Conservation (phyloP, 805 yeast genomes). For the Yamadazyma paraphyllophila region DNA sequence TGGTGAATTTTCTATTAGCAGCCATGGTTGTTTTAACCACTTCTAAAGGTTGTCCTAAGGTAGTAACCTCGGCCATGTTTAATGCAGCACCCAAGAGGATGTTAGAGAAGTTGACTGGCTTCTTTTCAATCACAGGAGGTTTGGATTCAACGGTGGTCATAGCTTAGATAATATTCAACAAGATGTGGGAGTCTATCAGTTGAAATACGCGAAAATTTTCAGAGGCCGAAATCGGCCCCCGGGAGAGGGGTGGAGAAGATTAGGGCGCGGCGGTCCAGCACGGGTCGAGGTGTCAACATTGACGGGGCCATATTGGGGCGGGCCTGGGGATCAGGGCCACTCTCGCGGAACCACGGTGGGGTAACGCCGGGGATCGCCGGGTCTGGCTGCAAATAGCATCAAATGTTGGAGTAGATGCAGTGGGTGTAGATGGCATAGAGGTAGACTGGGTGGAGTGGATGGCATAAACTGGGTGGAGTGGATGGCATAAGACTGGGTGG, state of each 20-base stretch:
- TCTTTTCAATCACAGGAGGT: conserved; percentile 54
- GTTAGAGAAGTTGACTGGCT: conserved; percentile 84
- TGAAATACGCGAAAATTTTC: conserved; percentile 6
- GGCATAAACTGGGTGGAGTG: no score
- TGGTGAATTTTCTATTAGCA: conserved; percentile 76
- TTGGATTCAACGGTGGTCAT: conserved; percentile 3
- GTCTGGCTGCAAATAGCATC: no score
- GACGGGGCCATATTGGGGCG: background rate
- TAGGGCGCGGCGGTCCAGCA: background rate
- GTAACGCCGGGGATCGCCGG: no score
- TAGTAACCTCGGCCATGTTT: conserved; percentile 88
- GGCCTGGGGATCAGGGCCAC: background rate
- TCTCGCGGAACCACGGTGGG: no score
- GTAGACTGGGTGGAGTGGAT: no score
- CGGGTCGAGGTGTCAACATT: no score
- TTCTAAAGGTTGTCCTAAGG: conserved; percentile 96
- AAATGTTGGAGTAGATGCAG: no score
- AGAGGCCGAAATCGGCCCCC: conserved; percentile 8
- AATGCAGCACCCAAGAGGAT: conserved; percentile 91
- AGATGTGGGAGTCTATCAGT: background rate
- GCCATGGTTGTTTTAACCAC: conserved; percentile 98
- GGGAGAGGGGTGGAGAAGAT: conserved; percentile 1
- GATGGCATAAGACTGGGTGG: no score
- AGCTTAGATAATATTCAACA: background rate
- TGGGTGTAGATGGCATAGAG: no score